A percentile compares a stretch with the other conserved stretches of the same genome.
Evolutionary conservation across 352 stramenopile species (phyloP).

Genomic region (Blastocystis sp.): DNA sequence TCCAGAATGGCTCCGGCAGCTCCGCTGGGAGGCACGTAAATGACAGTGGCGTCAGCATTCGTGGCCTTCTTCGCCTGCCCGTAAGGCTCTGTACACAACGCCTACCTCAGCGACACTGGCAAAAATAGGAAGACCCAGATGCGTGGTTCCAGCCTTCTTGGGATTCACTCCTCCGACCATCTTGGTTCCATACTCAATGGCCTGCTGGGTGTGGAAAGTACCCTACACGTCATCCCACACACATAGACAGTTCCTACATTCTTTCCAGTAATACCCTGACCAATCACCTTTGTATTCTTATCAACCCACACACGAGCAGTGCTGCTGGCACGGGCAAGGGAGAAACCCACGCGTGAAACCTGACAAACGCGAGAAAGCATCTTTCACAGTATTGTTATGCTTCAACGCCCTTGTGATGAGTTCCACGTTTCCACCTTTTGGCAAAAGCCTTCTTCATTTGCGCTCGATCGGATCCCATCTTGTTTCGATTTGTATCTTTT

Average conservation of each 20-base stretch:
- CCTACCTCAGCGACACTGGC: slow-evolving; percentile 82
- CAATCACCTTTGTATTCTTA: slow-evolving; percentile 97
- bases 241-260: slow-evolving; percentile 68
- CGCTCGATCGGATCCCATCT: too few relatives aligned
- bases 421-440: slow-evolving; percentile 12
- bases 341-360: slow-evolving; percentile 10
- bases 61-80: slow-evolving; percentile 73
- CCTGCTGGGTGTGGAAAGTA: slow-evolving; percentile 92
- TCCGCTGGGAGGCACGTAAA: slow-evolving; percentile 96
- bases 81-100: slow-evolving; percentile 62
- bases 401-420: background rate
- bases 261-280: slow-evolving; percentile 98
- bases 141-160: slow-evolving; percentile 88
- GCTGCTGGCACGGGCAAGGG: slow-evolving; percentile 42
- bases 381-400: background rate
- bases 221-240: slow-evolving; percentile 66
- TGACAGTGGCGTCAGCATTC: slow-evolving; percentile 85
- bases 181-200: slow-evolving; percentile 97
- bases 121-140: slow-evolving; percentile 96
- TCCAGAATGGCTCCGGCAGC: slow-evolving; percentile 94
- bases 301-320: slow-evolving; percentile 97
- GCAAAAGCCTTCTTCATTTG: background rate
- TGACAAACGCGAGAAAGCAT: slow-evolving; percentile 31
- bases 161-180: slow-evolving; percentile 96
- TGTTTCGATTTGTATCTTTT: too few relatives aligned